phyloP scores from a whole-genome alignment of 176 grass and related monocot genomes.

The Hordeum vulgare region MorexV3_pseudomolecules_assembly NC_058524.1:614565808-614566307 shows the following conservation, averaged over 20 bases:
- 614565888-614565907: not conserved
- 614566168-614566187: conserved; percentile 1
- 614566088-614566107: not conserved
- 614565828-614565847: not conserved
- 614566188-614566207: not conserved
- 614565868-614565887: not conserved
- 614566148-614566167: not conserved
- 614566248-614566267: conserved; percentile 96
- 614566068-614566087: not conserved
- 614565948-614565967: not conserved
- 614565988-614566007: not conserved
- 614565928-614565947: not conserved
- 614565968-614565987: not conserved
- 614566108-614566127: not conserved
- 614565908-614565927: not conserved
- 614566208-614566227: conserved; percentile 8
- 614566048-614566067: not conserved
- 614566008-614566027: not conserved
- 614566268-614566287: conserved; percentile 84
- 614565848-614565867: not conserved
- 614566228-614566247: not conserved
- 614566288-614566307: conserved; percentile 89
- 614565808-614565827: not conserved
- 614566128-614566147: not conserved
- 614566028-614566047: not conserved